Evolutionary conservation across 805 yeast species (phyloP), one percentile per base, ranked within the genome.

Genomic region (Ogataea pilisensis): DNA sequence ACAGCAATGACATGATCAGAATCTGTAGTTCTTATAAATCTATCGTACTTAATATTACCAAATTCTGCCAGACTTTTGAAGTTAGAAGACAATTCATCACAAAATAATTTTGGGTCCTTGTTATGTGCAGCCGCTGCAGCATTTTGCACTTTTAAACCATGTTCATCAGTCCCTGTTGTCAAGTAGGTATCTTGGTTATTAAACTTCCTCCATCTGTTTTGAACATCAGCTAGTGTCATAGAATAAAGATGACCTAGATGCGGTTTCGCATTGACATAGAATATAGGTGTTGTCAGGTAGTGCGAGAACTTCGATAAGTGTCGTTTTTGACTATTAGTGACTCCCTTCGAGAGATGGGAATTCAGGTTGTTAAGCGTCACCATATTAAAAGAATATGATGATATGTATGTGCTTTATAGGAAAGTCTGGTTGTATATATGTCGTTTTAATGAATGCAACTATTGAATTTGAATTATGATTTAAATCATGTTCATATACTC

Each of bases 161-260:
- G 99, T 62, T 93, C 99, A 60, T 93, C 99, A 0, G 97, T 90
- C 0, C 99, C 99, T 0, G 98, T 93, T 6, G 86, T 76, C 55
- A 90, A 74, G 44, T 66, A 74, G 0, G 76, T 62, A 4, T 65
- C 57, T 2, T 73, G 63, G 0, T 62, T 64, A 8, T 63, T 59
- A 26, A 82, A 63, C 14, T 53, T 53, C 28, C 75, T 75, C 95
- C 95, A 91, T 48, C 96, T 69, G 45, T 72, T 75, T 37, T 82
- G 69, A 1, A 82, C 82, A 63, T 93, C 99, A 37, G 90, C 80
- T 34, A 93, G 63, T 1, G 88, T 69, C 85, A 89, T 85, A 4
- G 96, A 78, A 60, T 93, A 89, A 31, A 88, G 68, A 60, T 93
- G 99, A 3, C 99, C 99, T 40, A 93, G 61, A 64, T 93, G 99